phyloP scores from a whole-genome alignment of 352 stramenopile species.

The Globisporangium polare region DNA sequence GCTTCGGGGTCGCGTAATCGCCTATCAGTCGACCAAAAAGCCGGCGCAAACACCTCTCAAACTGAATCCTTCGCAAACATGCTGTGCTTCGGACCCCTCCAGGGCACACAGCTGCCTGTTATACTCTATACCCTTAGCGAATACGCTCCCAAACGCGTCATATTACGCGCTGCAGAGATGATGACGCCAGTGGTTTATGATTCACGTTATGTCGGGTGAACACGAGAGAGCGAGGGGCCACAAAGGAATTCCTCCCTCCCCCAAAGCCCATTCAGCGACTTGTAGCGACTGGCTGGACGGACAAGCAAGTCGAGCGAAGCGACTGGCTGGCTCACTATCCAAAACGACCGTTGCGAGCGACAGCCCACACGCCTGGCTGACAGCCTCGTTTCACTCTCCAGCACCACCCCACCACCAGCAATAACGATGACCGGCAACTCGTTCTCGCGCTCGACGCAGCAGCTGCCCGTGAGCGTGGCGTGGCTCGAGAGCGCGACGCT shows the following conservation, averaged over 20 bases:
- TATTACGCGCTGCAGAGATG: neutral
- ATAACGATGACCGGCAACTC: neutral
- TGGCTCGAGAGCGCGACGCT: conserved; percentile 9
- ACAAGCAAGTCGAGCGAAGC: neutral
- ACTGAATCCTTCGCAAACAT: no score
- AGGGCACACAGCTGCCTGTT: no score
- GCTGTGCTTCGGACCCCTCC: no score
- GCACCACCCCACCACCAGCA: neutral
- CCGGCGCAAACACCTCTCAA: neutral
- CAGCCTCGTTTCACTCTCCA: neutral
- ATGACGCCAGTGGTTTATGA: conserved; percentile 4
- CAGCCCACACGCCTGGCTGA: neutral
- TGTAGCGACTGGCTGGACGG: no score
- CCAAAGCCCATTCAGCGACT: neutral
- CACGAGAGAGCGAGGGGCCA: neutral
- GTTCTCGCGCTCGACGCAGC: neutral
- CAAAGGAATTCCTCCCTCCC: neutral
- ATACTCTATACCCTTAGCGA: neutral
- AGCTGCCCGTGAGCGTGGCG: conserved; percentile 2
- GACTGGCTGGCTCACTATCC: neutral
- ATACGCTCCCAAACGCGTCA: neutral
- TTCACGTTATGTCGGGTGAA: neutral
- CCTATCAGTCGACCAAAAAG: no score
- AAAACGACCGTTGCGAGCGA: neutral
- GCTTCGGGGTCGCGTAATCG: conserved; percentile 3